Evolutionary conservation across 1,139 yeast genomes (phyloP).

Genomic region (Zygoascus sp.): DNA sequence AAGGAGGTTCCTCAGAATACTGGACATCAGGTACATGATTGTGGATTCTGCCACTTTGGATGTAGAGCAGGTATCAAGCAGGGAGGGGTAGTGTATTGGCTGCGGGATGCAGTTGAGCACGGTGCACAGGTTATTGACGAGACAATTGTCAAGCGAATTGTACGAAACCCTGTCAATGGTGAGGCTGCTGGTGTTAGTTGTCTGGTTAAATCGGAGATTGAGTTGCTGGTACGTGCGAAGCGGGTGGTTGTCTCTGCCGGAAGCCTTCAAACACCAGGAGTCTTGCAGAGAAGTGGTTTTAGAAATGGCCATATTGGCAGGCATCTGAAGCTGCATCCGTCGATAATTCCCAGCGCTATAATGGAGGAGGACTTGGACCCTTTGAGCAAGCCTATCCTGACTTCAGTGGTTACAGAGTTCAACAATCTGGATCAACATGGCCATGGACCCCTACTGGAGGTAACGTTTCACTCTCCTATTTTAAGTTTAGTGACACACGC

Average conservation of each 20-base stretch:
- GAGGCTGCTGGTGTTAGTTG: conserved; percentile 37
- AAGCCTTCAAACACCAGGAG: conserved; percentile 48
- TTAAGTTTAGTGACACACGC: conserved; percentile 42
- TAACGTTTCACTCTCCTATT: conserved; percentile 47
- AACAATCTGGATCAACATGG: conserved; percentile 53
- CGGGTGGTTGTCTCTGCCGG: conserved; percentile 49
- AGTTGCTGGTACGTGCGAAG: conserved; percentile 28
- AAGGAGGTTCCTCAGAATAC: conserved; percentile 47
- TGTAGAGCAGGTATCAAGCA: conserved; percentile 53
- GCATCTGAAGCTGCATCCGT: conserved; percentile 55
- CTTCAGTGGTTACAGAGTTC: conserved; percentile 47
- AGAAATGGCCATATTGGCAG: conserved; percentile 51
- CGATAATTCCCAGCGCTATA: conserved; percentile 42
- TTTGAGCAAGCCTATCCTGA: conserved; percentile 46
- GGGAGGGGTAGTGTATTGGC: conserved; percentile 52
- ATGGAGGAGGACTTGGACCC: conserved; percentile 37
- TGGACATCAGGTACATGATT: conserved; percentile 47
- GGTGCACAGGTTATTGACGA: conserved; percentile 50
- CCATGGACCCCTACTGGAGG: conserved; percentile 56
- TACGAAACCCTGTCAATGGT: conserved; percentile 45
- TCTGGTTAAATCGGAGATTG: conserved; percentile 30
- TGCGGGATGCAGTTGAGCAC: conserved; percentile 46
- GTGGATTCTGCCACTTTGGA: conserved; percentile 54
- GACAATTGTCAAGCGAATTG: conserved; percentile 42
- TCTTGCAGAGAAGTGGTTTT: conserved; percentile 51